A percentile compares a stretch with the other conserved stretches of the same genome.
Conservation (phyloP, 768 basidiomycete species). For the Suillus tomentosus region DNA sequence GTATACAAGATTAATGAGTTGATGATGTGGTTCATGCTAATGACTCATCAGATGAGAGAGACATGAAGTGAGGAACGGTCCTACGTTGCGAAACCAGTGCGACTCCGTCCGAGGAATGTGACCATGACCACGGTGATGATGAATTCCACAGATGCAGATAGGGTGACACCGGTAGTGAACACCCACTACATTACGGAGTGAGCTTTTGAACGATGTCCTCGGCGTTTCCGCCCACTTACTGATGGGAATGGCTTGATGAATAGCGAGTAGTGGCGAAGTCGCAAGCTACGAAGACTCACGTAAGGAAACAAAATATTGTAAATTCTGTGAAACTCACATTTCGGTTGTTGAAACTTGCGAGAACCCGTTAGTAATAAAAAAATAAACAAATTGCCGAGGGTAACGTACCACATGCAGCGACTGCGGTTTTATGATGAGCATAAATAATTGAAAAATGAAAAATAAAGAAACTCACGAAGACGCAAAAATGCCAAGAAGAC, state of each 20-base stretch:
- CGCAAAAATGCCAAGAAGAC: slow-evolving; percentile 36
- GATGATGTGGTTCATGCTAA: slow-evolving; percentile 50
- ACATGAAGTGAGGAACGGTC: not conserved
- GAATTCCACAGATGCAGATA: slow-evolving; percentile 35
- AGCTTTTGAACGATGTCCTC: not conserved
- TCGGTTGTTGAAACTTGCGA: slow-evolving; percentile 32
- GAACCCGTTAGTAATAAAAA: not conserved
- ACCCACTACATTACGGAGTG: slow-evolving; percentile 27
- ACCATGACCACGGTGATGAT: slow-evolving; percentile 35
- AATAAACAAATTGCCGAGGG: not conserved
- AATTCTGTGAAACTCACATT: slow-evolving; percentile 23
- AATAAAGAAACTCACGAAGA: slow-evolving; percentile 26
- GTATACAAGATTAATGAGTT: slow-evolving; percentile 53
- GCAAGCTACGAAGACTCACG: slow-evolving; percentile 21
- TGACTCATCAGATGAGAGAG: not conserved
- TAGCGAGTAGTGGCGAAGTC: slow-evolving; percentile 28
- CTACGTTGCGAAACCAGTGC: slow-evolving; percentile 34
- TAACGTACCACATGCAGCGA: slow-evolving; percentile 32
- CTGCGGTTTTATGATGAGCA: slow-evolving; percentile 14
- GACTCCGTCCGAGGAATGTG: slow-evolving; percentile 34
- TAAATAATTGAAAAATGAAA: not conserved
- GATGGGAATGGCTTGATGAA: slow-evolving; percentile 35
- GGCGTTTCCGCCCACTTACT: slow-evolving; percentile 14
- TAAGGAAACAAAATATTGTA: not conserved
- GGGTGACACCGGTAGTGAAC: slow-evolving; percentile 32